These are phyloP conservation scores for Aechmea fasciata DNA, from an alignment of 176 grass and related monocot species.

Conservation along the genomic window DNA sequence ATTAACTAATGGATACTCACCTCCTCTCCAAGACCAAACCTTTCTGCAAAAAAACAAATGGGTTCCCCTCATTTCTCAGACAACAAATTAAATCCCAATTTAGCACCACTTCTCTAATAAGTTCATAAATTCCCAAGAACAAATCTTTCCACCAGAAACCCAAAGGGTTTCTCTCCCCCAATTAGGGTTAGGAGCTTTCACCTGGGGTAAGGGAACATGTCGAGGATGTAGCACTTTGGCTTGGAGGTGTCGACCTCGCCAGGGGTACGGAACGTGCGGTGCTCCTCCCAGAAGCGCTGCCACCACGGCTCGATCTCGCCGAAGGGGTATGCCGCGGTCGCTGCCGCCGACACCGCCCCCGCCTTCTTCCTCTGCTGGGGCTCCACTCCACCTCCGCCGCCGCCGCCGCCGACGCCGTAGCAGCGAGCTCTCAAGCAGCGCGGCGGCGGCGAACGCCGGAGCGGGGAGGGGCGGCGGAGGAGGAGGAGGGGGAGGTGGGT, in stretches of 20 bases:
- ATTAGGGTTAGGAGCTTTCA: neutral
- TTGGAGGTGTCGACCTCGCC: slow-evolving; percentile 65
- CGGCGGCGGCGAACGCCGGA: neutral
- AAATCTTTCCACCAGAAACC: neutral
- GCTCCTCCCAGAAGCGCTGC: slow-evolving; percentile 85
- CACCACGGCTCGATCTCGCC: slow-evolving; percentile 77
- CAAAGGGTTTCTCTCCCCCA: neutral
- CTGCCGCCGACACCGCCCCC: neutral
- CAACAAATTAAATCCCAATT: neutral
- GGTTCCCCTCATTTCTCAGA: neutral
- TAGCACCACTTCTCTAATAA: neutral
- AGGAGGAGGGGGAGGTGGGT: neutral
- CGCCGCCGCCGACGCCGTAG: slow-evolving; percentile 7
- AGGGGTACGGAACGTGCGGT: slow-evolving; percentile 65
- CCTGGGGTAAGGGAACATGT: slow-evolving; percentile 99
- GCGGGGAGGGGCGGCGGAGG: slow-evolving; percentile 1
- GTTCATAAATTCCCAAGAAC: neutral
- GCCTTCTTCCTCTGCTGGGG: no score
- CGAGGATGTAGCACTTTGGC: slow-evolving; percentile 92
- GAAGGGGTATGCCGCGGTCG: slow-evolving; percentile 59
- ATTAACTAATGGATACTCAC: neutral
- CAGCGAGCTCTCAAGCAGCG: slow-evolving; percentile 2
- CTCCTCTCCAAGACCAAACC: no score
- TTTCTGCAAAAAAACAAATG: neutral
- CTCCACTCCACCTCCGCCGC: neutral